phyloP scores from a whole-genome alignment of 192 early-diverging fungal species.

The Neocallimastix lanati region DNA sequence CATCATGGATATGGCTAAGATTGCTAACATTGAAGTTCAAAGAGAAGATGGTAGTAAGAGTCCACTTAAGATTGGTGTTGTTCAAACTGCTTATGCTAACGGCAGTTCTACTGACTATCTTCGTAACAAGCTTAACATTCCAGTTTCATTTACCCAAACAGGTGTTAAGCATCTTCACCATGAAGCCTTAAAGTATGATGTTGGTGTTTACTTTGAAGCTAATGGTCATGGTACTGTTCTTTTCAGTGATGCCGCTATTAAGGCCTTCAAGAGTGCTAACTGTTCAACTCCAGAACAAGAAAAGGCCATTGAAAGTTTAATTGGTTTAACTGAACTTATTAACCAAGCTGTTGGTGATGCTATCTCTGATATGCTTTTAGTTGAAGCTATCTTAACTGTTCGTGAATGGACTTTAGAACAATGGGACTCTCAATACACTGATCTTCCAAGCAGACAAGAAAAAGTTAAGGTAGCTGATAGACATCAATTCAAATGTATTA shows the following conservation, averaged over 20 bases:
- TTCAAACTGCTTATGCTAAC: conserved; percentile 99
- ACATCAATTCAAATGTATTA: conserved; percentile 78
- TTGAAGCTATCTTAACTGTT: conserved; percentile 78
- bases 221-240: conserved; percentile 98
- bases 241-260: conserved; percentile 63
- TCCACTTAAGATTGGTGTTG: conserved; percentile 73
- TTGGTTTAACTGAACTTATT: conserved; percentile 76
- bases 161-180: conserved; percentile 99
- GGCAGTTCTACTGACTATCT: conserved; percentile 89
- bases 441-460: conserved; percentile 82
- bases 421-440: conserved; percentile 89
- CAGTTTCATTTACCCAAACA: conserved; percentile 86
- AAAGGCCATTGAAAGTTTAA: conserved; percentile 61
- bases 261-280: conserved; percentile 48
- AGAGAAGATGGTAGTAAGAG: conserved; percentile 9
- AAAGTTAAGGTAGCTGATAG: conserved; percentile 82
- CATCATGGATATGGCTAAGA: conserved; percentile 72
- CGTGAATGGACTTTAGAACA: conserved; percentile 58
- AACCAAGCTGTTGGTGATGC: conserved; percentile 99
- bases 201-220: conserved; percentile 99
- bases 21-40: conserved; percentile 45
- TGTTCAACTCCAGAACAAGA: conserved; percentile 60
- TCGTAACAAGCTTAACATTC: conserved; percentile 74
- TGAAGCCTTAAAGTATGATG: conserved; percentile 88
- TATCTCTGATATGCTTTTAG: conserved; percentile 85